Conservation (phyloP, 495 filamentous ascomycete genomes). For the Physcia stellaris region DNA sequence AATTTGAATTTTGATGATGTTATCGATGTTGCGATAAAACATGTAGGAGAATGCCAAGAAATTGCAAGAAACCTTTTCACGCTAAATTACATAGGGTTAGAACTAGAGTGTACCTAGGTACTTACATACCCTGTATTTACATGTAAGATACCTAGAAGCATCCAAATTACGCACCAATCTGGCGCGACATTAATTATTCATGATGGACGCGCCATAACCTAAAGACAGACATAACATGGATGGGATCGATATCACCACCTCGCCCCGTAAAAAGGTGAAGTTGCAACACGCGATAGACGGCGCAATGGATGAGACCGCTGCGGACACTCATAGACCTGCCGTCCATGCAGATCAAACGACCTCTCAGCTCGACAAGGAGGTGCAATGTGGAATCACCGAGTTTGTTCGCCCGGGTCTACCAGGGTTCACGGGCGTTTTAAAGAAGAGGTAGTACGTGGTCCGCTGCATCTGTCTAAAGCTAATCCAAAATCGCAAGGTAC, state of each 20-base stretch:
- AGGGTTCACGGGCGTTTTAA: constrained; percentile 42
- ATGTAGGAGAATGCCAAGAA: too few species aligned
- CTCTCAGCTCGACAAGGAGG: constrained; percentile 23
- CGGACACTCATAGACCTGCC: not conserved
- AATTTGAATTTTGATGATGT: too few species aligned
- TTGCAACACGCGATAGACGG: not conserved
- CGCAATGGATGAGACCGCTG: not conserved
- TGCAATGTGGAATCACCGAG: constrained; percentile 40
- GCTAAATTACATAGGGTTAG: too few species aligned
- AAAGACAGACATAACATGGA: too few species aligned
- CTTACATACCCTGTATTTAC: too few species aligned
- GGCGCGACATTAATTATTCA: too few species aligned
- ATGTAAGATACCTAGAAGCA: too few species aligned
- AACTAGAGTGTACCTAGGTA: too few species aligned
- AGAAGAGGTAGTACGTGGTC: constrained; percentile 37
- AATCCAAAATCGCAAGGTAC: constrained; percentile 41
- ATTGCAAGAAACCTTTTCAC: too few species aligned
- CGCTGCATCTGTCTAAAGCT: not conserved
- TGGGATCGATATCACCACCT: not conserved
- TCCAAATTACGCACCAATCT: too few species aligned
- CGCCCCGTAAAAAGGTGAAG: constrained; percentile 8
- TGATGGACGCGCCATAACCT: too few species aligned
- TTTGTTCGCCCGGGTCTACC: constrained; percentile 34
- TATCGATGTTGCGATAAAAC: too few species aligned
- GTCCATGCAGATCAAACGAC: not conserved